Conservation (phyloP, 805 yeast species). For the Sugiyamaella boreocaroliniensis region DNA sequence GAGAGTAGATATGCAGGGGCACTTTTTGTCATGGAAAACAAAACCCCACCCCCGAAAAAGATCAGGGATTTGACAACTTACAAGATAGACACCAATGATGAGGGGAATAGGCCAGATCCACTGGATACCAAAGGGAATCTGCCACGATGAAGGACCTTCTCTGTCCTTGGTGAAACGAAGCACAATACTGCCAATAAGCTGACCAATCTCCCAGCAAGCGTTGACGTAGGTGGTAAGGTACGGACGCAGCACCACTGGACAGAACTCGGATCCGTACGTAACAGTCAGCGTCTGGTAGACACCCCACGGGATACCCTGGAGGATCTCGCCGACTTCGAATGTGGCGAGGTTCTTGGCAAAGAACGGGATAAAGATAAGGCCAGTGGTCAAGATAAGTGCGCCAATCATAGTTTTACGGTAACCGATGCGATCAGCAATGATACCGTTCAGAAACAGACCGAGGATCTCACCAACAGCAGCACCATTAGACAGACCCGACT, state of each 20-base stretch:
- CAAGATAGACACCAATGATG: conserved; percentile 29
- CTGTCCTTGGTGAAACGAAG: conserved; percentile 29
- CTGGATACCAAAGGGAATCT: conserved; percentile 51
- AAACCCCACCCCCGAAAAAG: no score
- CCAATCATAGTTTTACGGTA: conserved; percentile 38
- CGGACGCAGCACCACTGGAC: conserved; percentile 44
- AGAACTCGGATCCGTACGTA: conserved; percentile 49
- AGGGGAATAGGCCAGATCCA: conserved; percentile 54
- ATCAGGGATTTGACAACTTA: no score
- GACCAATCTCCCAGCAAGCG: conserved; percentile 53
- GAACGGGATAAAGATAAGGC: conserved; percentile 41
- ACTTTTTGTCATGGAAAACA: no score
- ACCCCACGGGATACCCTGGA: conserved; percentile 44
- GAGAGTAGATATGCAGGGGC: no score
- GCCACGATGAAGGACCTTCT: conserved; percentile 37
- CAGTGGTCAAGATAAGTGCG: conserved; percentile 30
- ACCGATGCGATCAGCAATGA: conserved; percentile 41
- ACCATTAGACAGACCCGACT: conserved; percentile 19
- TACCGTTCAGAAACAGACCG: conserved; percentile 42
- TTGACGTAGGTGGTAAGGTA: conserved; percentile 46
- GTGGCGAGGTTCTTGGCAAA: conserved; percentile 36
- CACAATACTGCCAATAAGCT: conserved; percentile 48
- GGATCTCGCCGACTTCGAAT: conserved; percentile 31
- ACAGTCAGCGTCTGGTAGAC: conserved; percentile 44
- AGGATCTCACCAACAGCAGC: conserved; percentile 35